Evolutionary conservation across 2,329 filamentous ascomycete species (phyloP), one percentile per base, ranked within the genome.

Genomic region (Pyrenochaeta sp.): DNA sequence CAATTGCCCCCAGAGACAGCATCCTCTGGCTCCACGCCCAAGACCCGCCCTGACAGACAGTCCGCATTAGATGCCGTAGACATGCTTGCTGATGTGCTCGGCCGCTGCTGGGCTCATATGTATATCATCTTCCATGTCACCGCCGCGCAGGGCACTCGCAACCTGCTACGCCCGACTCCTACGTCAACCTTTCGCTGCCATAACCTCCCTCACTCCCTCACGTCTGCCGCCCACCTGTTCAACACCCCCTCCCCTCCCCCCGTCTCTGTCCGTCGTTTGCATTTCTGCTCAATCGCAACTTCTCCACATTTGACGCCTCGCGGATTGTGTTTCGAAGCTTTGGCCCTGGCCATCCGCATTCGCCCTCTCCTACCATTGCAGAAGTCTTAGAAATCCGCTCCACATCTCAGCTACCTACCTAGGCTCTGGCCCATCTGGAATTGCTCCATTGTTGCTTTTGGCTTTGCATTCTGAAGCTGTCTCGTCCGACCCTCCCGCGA

Each of bases 291-390:
- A 39, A 55, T 54, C 51, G 27, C 57, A 40, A 43, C 58, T 51
- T 57, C 49, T 58, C 55, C 58, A 56, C 60, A 47, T 43, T 49
- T 40, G 51, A 58, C 68, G 61, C 67, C 67, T 64, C 64, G 56
- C 66, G 61, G 60, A 66, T 68, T 61, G 60, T 72, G 73, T 74
- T 60, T 75, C 66, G 68, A 64, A 60, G 72, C 73, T 66, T 63
- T 72, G 72, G 68, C 69, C 72, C 62, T 45, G 56, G 47, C 51
- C 57, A 62, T 71, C 67, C 62, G 60, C 67, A 65, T 67, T 65
- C 68, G 68, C 69, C 59, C 58, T n/a, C 57, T 52, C 63, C 52
- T 65, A 51, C 61, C 54, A 66, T 68, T 67, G 63, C 67, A 62
- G 56, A 65, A 49, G 66, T 73, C 68, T 71, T 58, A 68, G 60